Percentiles rank a stretch among this genome's conserved stretches.
Conservation (phyloP, 164 flowering plant species). For the Pachysandra terminalis region DNA sequence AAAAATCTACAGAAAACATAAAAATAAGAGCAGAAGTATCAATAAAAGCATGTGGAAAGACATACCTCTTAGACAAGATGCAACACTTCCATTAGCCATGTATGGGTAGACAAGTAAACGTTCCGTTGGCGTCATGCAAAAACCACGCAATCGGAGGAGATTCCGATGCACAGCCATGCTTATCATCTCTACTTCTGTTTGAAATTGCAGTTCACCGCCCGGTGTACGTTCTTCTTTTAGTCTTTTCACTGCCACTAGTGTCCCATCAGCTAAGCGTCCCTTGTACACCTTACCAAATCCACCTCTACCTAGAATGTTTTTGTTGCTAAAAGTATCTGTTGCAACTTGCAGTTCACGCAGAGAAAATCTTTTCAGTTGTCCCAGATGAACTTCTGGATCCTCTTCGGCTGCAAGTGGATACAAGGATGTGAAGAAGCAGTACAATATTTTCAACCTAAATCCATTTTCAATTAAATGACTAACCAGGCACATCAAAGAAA, state of each 20-base stretch:
- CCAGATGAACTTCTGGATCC: conserved; percentile 52
- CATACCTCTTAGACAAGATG: conserved; percentile 41
- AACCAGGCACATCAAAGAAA: conserved; percentile 47
- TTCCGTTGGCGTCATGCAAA: conserved; percentile 47
- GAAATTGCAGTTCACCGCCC: conserved; percentile 43
- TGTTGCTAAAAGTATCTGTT: conserved; percentile 43
- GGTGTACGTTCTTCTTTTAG: conserved; percentile 43
- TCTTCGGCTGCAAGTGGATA: conserved; percentile 35
- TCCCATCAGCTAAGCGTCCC: conserved; percentile 46
- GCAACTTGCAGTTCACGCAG: conserved; percentile 45
- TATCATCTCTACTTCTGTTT: conserved; percentile 46
- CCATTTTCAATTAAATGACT: conserved; percentile 11
- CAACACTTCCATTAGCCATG: conserved; percentile 49
- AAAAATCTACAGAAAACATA: too few relatives aligned
- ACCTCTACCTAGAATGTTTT: conserved; percentile 43
- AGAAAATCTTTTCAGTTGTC: conserved; percentile 49
- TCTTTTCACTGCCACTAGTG: conserved; percentile 43
- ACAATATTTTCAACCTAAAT: background rate
- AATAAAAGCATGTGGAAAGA: background rate
- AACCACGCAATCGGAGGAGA: conserved; percentile 36
- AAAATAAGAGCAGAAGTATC: background rate
- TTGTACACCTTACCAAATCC: conserved; percentile 50
- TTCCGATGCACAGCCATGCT: conserved; percentile 49
- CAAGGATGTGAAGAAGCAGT: background rate
- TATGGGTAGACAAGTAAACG: conserved; percentile 45